These are phyloP conservation scores for Fusarium sp. DNA, from an alignment of 2,329 filamentous ascomycete genomes.

Conservation along the genomic window DNA sequence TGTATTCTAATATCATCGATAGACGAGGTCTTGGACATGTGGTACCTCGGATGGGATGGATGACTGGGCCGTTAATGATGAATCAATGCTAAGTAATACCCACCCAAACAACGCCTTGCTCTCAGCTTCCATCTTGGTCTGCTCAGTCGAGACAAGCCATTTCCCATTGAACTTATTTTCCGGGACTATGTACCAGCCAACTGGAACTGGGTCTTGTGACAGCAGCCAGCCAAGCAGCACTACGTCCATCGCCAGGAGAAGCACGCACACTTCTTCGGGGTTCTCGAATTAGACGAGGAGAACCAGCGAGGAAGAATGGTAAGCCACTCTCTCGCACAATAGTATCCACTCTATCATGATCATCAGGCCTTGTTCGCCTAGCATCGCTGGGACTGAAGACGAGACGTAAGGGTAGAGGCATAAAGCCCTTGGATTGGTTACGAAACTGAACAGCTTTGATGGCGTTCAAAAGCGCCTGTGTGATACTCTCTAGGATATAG, in stretches of 20 bases:
- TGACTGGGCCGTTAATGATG: constrained; percentile 18
- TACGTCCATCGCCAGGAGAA: constrained; percentile 13
- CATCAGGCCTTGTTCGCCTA: constrained; percentile 62
- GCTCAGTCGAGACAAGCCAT: not conserved
- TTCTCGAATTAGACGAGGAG: not conserved
- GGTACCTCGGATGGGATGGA: constrained; percentile 1
- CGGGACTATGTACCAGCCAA: not conserved
- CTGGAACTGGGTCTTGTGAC: not conserved
- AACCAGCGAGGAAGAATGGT: constrained; percentile 41
- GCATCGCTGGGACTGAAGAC: constrained; percentile 62
- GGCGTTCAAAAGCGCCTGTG: constrained; percentile 55
- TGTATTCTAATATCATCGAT: constrained; percentile 12
- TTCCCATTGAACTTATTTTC: not conserved
- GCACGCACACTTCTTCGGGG: not conserved
- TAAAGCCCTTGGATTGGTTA: constrained; percentile 53
- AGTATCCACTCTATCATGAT: constrained; percentile 63
- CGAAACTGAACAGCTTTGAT: constrained; percentile 53
- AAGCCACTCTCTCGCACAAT: constrained; percentile 56
- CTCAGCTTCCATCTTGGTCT: not conserved
- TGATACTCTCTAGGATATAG: constrained; percentile 58
- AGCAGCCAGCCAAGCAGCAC: constrained; percentile 16
- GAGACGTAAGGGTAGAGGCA: constrained; percentile 53
- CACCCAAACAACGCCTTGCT: constrained; percentile 57
- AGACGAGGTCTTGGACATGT: constrained; percentile 12
- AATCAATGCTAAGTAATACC: constrained; percentile 46